These are phyloP conservation scores for Cordia subcordata DNA, from an alignment of 257 asterid genomes.

Conservation along the genomic window DNA sequence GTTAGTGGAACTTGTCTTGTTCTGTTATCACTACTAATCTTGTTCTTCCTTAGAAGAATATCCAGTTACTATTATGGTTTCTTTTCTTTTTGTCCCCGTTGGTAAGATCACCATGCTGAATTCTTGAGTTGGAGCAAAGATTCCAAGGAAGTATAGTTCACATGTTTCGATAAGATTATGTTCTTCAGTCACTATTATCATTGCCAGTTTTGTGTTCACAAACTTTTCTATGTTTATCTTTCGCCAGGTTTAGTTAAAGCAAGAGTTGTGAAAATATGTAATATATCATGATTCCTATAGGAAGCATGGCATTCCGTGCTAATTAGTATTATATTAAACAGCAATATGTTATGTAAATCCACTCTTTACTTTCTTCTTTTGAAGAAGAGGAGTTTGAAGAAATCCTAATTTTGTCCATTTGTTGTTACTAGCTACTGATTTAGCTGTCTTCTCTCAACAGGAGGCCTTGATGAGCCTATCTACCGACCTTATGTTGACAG, in stretches of 20 bases:
- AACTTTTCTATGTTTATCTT: too few species aligned
- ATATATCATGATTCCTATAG: too few species aligned
- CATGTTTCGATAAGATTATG: too few species aligned
- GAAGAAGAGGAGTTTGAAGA: neutral
- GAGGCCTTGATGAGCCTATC: constrained; percentile 85
- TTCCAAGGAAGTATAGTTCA: too few species aligned
- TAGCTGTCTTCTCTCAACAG: constrained; percentile 28
- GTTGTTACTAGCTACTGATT: neutral
- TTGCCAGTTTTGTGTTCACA: too few species aligned
- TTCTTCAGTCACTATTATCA: too few species aligned
- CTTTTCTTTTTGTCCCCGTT: neutral
- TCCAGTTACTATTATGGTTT: neutral
- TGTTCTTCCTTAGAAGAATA: neutral
- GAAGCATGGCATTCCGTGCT: too few species aligned
- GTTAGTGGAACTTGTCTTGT: neutral
- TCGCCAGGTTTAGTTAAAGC: too few species aligned
- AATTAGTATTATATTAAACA: too few species aligned
- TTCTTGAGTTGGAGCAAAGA: too few species aligned
- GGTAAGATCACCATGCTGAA: neutral
- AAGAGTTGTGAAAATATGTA: too few species aligned
- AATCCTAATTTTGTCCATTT: neutral
- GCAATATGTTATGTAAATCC: too few species aligned
- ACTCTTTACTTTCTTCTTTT: neutral
- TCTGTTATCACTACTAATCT: neutral
- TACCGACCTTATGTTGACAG: constrained; percentile 47